These are phyloP conservation scores for Colletotrichum karsti DNA, from an alignment of 2,329 filamentous ascomycete genomes.

Conservation along the genomic window DNA sequence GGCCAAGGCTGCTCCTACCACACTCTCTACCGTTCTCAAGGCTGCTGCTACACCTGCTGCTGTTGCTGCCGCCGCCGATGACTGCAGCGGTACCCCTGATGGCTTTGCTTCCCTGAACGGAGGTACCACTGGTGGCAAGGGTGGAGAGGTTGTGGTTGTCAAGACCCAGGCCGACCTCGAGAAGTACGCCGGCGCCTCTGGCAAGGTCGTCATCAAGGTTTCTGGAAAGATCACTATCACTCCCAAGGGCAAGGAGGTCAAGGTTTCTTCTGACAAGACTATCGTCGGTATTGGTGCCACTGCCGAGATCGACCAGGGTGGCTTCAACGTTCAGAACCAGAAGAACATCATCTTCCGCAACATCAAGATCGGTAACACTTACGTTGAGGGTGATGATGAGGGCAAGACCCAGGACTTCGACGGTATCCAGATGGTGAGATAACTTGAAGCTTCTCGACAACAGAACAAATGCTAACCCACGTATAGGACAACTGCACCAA, in stretches of 20 bases:
- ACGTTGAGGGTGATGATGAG: slow-evolving; percentile 28
- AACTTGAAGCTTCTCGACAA: neutral
- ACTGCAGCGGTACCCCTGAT: slow-evolving; percentile 24
- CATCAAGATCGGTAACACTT: slow-evolving; percentile 31
- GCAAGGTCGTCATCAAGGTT: slow-evolving; percentile 35
- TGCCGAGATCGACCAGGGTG: slow-evolving; percentile 33
- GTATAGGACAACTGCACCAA: slow-evolving; percentile 29
- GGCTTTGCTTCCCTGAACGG: slow-evolving; percentile 35
- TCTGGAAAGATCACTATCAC: slow-evolving; percentile 33
- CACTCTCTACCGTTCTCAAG: neutral
- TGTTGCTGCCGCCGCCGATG: neutral
- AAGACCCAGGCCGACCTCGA: slow-evolving; percentile 32
- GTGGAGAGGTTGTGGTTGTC: slow-evolving; percentile 31
- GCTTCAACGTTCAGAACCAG: slow-evolving; percentile 32
- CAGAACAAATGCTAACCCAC: neutral
- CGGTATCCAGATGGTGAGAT: slow-evolving; percentile 33
- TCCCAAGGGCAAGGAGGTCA: slow-evolving; percentile 31
- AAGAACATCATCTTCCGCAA: slow-evolving; percentile 35
- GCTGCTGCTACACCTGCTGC: slow-evolving; percentile 11
- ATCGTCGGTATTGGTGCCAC: slow-evolving; percentile 34
- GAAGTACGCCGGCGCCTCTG: slow-evolving; percentile 30
- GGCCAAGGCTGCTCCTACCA: neutral
- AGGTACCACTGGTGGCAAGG: slow-evolving; percentile 34
- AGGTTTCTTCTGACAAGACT: slow-evolving; percentile 34
- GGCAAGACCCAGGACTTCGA: slow-evolving; percentile 35